These are phyloP conservation scores for Kodamaea kaohsiungensis DNA, from an alignment of 805 yeast genomes.

Conservation along the genomic window DNA sequence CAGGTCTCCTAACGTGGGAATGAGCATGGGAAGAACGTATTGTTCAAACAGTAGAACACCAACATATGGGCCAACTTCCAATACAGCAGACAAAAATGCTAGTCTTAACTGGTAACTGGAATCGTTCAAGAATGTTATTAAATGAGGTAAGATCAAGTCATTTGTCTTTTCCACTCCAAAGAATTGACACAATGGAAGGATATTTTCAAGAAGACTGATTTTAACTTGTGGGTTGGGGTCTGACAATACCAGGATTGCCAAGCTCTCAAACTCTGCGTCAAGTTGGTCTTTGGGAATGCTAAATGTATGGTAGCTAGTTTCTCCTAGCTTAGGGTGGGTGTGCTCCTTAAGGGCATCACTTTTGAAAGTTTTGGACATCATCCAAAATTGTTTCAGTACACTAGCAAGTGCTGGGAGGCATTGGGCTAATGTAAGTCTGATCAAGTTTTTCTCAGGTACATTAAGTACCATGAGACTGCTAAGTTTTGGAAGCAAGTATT, in stretches of 20 bases:
- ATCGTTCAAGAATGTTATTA: conserved; percentile 89
- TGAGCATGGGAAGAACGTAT: conserved; percentile 78
- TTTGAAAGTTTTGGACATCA: conserved; percentile 55
- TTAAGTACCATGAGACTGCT: conserved; percentile 23
- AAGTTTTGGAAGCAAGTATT: conserved; percentile 76
- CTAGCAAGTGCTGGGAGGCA: conserved; percentile 74
- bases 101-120: conserved; percentile 64
- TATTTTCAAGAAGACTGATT: conserved; percentile 65
- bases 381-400: conserved; percentile 62
- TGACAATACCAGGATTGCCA: conserved; percentile 65
- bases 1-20: conserved; percentile 80
- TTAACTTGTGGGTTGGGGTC: conserved; percentile 69
- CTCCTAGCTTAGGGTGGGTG: background rate
- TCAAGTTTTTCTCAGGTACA: conserved; percentile 29
- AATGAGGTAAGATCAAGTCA: conserved; percentile 84
- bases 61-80: conserved; percentile 73
- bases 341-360: conserved; percentile 12
- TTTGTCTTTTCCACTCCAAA: conserved; percentile 87
- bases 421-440: conserved; percentile 68
- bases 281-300: conserved; percentile 43
- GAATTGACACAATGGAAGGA: conserved; percentile 75
- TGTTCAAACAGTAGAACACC: conserved; percentile 85
- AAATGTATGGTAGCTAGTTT: conserved; percentile 12
- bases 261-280: conserved; percentile 59
- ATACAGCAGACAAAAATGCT: conserved; percentile 68